Evolutionary conservation across 2,329 filamentous ascomycete species (phyloP), one percentile per base, ranked within the genome.

Genomic region (Neopestalotiopsis rosae): DNA sequence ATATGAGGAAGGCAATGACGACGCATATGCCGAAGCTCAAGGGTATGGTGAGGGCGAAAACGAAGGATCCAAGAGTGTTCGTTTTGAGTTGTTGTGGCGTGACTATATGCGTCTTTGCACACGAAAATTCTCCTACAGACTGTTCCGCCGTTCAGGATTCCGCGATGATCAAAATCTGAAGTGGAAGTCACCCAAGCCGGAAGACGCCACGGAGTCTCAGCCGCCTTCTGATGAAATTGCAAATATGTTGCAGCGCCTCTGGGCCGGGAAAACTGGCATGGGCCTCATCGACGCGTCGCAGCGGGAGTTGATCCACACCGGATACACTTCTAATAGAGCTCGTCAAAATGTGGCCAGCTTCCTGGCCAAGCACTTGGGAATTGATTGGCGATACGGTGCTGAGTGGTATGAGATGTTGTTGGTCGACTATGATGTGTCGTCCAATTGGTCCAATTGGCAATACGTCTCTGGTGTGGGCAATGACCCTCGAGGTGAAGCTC

Each of bases 391-490:
- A 0, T 85, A 93, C 14, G 93, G 93, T 0, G 93, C 92, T 0
- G 93, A 95, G 77, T 95, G 92, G 91, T 95, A 95, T 75, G 93
- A 95, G 77, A 88, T 87, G 76, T 82, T 92, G 75, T 84, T 95
- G 3, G 84, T 91, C 38, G 93, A 96, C 76, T 94, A 95, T 76
- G 93, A 95, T 73, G 86, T 92, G 0, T 89, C 87, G 14, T 91
- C 87, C 69, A 95, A 95, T 73, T 95, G 92, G 92, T 90, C 90
- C 10, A 94, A 94, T 74, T 95, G 92, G 93, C 92, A 94, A 78
- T 95, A 95, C 70, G 88, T 93, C 0, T 87, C 92, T 0, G 93
- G 93, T 0, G 92, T 95, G 0, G 93, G 93, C 7, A 95, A 94
- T 72, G 92, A 95, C 72, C 93, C 92, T 0, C 83, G 92, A 28